Base-by-base conservation (phyloP, 768 basidiomycete species). In the Suillus lakei region DNA sequence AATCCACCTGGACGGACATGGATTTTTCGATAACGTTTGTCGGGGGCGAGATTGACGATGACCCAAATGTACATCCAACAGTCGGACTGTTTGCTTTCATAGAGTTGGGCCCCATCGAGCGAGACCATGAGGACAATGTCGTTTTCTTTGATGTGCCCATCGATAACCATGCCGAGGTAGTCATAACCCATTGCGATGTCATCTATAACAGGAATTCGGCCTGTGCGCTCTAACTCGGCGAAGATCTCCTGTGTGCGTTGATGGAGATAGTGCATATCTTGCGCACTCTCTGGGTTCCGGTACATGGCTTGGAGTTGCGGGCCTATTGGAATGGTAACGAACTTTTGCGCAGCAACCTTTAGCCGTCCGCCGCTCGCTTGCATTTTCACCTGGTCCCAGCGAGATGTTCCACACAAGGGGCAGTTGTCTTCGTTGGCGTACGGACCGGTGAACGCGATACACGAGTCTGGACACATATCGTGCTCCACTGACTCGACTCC, bases 101-200 rank as follows among this genome's bases (percentile, higher is more conserved):
- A 83, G 0, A 84, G 76, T 66, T 84, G 82, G 0, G 80, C 79
- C 15, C 83, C 80, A 67, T 84, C 82, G 1, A 80, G 65, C 0
- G 81, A 80, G 18, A 80, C 65, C 51, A 76, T 65, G 1, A 84
- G 65, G 0, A 80, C 61, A 0, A 74, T 77, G 61, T 84, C 80
- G 15, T 79, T 46, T 4, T 62, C 36, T 12, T 59, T 61, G 48
- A 82, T 71, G 3, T 68, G 58, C 0, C 70, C 67, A 0, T n/a
- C n/a, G 2, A 66, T 54, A 9, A 68, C 69, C 1, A 76, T 69
- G 0, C 72, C 66, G 3, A 78, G 62, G 44, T 74, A 73, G n/a
- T 80, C 77, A 0, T 16, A 34, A 0, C 82, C 81, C 61, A 69
- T 65, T 38, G 69, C 75, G 3, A 82, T 56, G 51, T 83, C 79